Percentiles rank a stretch among this genome's conserved stretches.
Evolutionary conservation across 345 rosid genomes (phyloP).

Genomic region (Sisymbrium altissimum): DNA sequence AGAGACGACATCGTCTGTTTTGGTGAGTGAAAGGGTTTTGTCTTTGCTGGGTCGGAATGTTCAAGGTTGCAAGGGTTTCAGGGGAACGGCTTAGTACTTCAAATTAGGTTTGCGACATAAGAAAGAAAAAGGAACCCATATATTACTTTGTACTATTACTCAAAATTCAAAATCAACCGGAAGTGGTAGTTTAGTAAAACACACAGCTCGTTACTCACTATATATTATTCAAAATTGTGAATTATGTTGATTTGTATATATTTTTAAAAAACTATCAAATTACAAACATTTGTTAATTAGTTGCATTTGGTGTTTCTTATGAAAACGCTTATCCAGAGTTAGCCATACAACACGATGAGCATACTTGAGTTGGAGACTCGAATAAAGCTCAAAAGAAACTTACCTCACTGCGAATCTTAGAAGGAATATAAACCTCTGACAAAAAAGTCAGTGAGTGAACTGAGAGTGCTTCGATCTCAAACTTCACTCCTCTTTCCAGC

Average conservation of each 20-base stretch:
- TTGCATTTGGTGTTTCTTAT: too few relatives aligned
- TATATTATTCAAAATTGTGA: neutral
- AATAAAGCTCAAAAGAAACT: slow-evolving; percentile 8
- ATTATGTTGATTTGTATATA: neutral
- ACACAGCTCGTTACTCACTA: neutral
- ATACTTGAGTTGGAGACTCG: slow-evolving; percentile 10
- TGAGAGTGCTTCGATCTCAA: slow-evolving; percentile 89
- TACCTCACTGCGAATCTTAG: slow-evolving; percentile 48
- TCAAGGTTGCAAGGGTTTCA: neutral
- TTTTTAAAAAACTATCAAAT: neutral
- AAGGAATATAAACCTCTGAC: slow-evolving; percentile 74
- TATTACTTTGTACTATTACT: neutral
- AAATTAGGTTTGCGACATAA: slow-evolving; percentile 4
- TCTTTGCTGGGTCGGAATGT: neutral
- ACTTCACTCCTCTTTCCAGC: slow-evolving; percentile 82
- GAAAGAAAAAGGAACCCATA: neutral
- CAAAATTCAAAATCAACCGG: too few relatives aligned
- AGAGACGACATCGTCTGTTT: slow-evolving; percentile 34
- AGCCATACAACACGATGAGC: neutral
- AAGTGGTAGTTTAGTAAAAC: too few relatives aligned
- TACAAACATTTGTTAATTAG: neutral
- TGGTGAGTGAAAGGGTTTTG: neutral
- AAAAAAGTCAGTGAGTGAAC: slow-evolving; percentile 70
- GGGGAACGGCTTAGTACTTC: neutral
- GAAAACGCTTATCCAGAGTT: neutral